A percentile compares a stretch with the other conserved stretches of the same genome.
Evolutionary conservation across 768 basidiomycete genomes (phyloP).

Genomic region (Dioszegia crocea): DNA sequence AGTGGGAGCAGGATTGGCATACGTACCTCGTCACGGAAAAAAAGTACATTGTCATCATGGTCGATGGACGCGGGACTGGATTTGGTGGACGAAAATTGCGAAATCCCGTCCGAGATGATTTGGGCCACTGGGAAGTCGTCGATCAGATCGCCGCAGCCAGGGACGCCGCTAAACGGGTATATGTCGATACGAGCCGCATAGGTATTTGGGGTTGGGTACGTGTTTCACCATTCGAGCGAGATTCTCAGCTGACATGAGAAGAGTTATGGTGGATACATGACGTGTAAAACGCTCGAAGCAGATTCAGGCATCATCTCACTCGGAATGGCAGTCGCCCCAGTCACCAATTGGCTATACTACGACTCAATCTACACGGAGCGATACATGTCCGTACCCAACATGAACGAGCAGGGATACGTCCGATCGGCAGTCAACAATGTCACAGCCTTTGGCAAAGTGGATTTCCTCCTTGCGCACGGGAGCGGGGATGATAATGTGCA

Average conservation of each 20-base stretch:
- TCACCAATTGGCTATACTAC: constrained; percentile 49
- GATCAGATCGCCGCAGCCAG: constrained; percentile 90
- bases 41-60: constrained; percentile 77
- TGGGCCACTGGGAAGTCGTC: constrained; percentile 80
- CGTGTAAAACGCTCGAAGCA: constrained; percentile 84
- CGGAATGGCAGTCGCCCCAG: constrained; percentile 57
- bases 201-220: constrained; percentile 98
- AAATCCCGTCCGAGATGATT: constrained; percentile 79
- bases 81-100: constrained; percentile 78
- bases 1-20: constrained; percentile 75
- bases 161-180: constrained; percentile 76
- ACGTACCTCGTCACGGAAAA: constrained; percentile 75
- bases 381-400: constrained; percentile 80
- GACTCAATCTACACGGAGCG: constrained; percentile 97
- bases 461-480: constrained; percentile 84
- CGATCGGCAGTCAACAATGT: constrained; percentile 84
- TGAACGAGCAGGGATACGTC: constrained; percentile 81
- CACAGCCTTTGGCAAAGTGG: constrained; percentile 66
- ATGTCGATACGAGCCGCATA: constrained; percentile 81
- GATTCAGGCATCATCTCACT: constrained; percentile 83
- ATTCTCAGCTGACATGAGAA: constrained; percentile 44
- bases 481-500: constrained; percentile 96
- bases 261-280: constrained; percentile 97
- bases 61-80: constrained; percentile 93
- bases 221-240: constrained; percentile 6